Evolutionary conservation across 345 rosid genomes (phyloP).

Genomic region (Heritiera fomes): DNA sequence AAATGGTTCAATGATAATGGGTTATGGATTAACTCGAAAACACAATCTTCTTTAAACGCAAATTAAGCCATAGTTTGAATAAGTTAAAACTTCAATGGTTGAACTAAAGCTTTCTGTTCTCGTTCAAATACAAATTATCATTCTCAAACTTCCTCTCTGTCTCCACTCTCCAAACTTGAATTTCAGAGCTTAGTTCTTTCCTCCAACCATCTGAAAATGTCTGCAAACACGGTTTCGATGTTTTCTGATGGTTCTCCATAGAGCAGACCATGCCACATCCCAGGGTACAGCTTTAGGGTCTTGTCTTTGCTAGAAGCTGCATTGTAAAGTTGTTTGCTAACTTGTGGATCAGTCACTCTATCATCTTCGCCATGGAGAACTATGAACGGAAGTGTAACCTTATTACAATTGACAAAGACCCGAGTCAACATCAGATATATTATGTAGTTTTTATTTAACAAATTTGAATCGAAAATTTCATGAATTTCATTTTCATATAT

Average conservation of each 20-base stretch:
- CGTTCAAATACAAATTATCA: background rate
- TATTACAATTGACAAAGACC: background rate
- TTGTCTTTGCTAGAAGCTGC: conserved; percentile 71
- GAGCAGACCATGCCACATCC: conserved; percentile 92
- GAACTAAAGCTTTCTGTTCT: background rate
- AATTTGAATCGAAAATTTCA: background rate
- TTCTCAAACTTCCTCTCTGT: conserved; percentile 21
- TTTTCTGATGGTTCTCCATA: conserved; percentile 66
- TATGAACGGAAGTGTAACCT: conserved; percentile 71
- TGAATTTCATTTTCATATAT: background rate
- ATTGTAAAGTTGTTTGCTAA: conserved; percentile 45
- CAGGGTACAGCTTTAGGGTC: conserved; percentile 64
- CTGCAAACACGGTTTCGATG: conserved; percentile 56
- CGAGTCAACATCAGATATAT: background rate
- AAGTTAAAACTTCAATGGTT: background rate
- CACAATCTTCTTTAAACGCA: background rate
- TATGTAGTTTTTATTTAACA: background rate
- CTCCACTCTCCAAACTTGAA: conserved; percentile 36
- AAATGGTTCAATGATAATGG: too few species aligned
- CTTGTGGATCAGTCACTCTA: conserved; percentile 58
- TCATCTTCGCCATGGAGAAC: conserved; percentile 82
- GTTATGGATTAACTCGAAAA: too few species aligned
- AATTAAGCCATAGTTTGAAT: background rate
- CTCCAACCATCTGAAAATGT: conserved; percentile 67
- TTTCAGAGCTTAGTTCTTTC: conserved; percentile 30